Base-by-base conservation (phyloP, 441 rosid species). In the Populus tomentosa region DNA sequence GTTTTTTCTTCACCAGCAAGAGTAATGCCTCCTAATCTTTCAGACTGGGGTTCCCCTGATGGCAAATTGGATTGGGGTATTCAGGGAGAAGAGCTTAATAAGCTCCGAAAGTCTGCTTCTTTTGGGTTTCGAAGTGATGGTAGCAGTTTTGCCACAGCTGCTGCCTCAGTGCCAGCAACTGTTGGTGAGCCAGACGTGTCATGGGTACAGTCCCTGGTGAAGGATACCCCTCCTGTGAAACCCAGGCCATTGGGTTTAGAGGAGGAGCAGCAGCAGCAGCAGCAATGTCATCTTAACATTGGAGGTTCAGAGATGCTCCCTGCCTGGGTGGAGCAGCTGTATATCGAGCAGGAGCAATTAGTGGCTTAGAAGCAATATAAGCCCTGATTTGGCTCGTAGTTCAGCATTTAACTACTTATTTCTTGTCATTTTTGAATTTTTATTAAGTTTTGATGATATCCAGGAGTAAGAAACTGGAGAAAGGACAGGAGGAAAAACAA, bases 1-100 rank as follows among this genome's bases (percentile, higher is more conserved):
- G 84, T 87, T 53, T 71, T 78, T 74, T 73, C 91, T 40, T 69
- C 91, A 16, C 75, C 88, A 38, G 76, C 85, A 33, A 53, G 84
- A 67, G 50, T 68, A 61, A 75, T 80, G 79, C 67, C 86, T 61
- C 80, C 88, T 23, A 85, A 81, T 71, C 68, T 87, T 56, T 80
- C 83, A 0, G 94, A 90, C 63, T 95, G 97, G 97, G 92, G 92
- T 10, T 90, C 95, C 5, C 88, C 95, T 6, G 90, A 87, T 70
- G 99, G 98, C 0, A 95, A 90, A 79, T 78, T 94, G 64, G 97
- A 94, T 83, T 92, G 97, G 98, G 92, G 90, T 6, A 76, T 92
- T 68, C 89, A 88, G 59, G 92, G 91, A 68, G 97, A 88, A 14
- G 97, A 95, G 88, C 91, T 94, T n/a, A 89, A 84, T 71, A 90